Conservation (phyloP, 2,329 filamentous ascomycete genomes). For the Septoria petroselini region DNA sequence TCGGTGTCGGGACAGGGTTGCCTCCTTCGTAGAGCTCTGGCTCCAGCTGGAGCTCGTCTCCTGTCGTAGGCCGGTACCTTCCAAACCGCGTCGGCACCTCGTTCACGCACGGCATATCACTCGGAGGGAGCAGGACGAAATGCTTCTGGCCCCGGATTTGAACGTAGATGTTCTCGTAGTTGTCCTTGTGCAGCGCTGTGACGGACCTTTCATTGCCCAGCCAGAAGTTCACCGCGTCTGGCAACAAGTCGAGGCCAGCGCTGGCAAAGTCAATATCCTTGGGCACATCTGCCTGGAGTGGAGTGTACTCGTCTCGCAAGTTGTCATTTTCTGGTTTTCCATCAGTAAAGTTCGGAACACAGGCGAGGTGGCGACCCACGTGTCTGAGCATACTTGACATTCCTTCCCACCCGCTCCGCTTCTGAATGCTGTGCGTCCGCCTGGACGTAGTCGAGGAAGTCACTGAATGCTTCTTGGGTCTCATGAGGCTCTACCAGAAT, state of each 20-base stretch:
- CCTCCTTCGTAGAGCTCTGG: conserved; percentile 37
- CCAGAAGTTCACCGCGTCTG: conserved; percentile 81
- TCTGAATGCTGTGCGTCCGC: conserved; percentile 38
- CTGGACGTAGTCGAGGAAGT: conserved; percentile 62
- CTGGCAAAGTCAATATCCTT: conserved; percentile 67
- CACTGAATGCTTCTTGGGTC: conserved; percentile 58
- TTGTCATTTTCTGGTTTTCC: conserved; percentile 69
- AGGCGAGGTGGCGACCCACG: conserved; percentile 48
- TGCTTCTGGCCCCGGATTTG: conserved; percentile 71
- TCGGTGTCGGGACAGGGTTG: conserved; percentile 63
- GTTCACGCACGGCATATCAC: conserved; percentile 66
- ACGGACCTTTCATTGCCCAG: conserved; percentile 68
- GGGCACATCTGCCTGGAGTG: conserved; percentile 62
- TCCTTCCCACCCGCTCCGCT: conserved; percentile 2
- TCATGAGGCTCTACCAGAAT: conserved; percentile 71
- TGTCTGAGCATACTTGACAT: conserved; percentile 70
- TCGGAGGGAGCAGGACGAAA: conserved; percentile 70
- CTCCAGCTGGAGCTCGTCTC: conserved; percentile 31
- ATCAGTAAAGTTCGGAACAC: conserved; percentile 5
- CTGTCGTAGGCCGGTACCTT: conserved; percentile 52
- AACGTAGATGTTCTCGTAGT: conserved; percentile 82
- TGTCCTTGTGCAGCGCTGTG: conserved; percentile 75
- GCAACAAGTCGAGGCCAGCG: conserved; percentile 62
- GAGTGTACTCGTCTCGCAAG: conserved; percentile 66
- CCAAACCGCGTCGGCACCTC: conserved; percentile 59